Conservation (phyloP, 2,329 filamentous ascomycete genomes). For the Pyrenochaeta sp. region DNA sequence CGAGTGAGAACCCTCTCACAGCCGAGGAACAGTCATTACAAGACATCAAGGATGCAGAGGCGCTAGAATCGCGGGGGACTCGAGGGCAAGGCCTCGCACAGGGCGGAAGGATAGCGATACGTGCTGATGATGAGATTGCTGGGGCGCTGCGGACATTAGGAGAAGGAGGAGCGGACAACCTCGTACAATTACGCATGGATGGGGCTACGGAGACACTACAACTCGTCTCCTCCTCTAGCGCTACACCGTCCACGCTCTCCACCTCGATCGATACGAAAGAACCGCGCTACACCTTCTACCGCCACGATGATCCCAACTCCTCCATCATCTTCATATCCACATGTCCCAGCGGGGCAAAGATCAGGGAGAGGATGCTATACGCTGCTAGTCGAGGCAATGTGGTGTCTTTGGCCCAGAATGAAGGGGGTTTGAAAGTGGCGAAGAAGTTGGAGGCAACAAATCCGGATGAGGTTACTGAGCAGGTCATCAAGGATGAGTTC, state of each 20-base stretch:
- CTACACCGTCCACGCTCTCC: conserved; percentile 67
- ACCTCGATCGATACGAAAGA: conserved; percentile 70
- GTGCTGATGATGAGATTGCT: conserved; percentile 69
- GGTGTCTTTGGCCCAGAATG: conserved; percentile 69
- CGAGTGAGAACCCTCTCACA: conserved; percentile 72
- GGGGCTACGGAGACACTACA: conserved; percentile 73
- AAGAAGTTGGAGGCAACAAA: conserved; percentile 74
- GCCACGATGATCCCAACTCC: conserved; percentile 66
- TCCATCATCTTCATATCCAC: conserved; percentile 83
- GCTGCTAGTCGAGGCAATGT: conserved; percentile 69
- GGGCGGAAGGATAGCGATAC: conserved; percentile 56
- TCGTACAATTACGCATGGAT: conserved; percentile 80
- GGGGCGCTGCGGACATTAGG: conserved; percentile 69
- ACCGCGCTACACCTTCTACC: conserved; percentile 81
- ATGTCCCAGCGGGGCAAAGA: conserved; percentile 74
- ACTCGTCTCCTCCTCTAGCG: conserved; percentile 64
- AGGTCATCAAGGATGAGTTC: conserved; percentile 70
- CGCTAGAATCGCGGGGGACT: conserved; percentile 75
- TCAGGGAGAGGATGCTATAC: conserved; percentile 88
- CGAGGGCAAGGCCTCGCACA: conserved; percentile 55
- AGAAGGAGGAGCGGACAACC: conserved; percentile 56
- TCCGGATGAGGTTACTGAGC: conserved; percentile 74
- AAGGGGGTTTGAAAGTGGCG: conserved; percentile 71
- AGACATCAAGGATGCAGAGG: conserved; percentile 78
- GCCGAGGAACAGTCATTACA: conserved; percentile 77